A percentile compares a stretch with the other conserved stretches of the same genome.
Evolutionary conservation across 139 green algal genomes (phyloP).

Genomic region (Chlorella sp.): DNA sequence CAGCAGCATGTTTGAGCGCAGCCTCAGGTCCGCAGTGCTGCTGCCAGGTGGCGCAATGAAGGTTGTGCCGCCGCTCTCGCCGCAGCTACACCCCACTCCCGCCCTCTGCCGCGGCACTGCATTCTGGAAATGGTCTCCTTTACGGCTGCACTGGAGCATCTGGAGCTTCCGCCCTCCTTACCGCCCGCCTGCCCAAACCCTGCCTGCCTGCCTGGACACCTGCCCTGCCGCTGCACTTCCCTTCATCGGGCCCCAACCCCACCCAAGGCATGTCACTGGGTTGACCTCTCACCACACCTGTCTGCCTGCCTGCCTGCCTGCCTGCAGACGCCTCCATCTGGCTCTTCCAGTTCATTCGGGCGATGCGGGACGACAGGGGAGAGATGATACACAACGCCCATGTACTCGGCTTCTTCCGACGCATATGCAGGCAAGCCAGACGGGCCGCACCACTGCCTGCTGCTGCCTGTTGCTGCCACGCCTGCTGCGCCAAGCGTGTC

Average conservation of each 20-base stretch:
- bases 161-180: background rate
- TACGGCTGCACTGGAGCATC: too few species aligned
- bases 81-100: background rate
- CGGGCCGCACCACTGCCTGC: background rate
- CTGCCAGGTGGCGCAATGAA: background rate
- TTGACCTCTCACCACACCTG: too few species aligned
- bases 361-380: constrained; percentile 93
- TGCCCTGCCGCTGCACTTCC: too few species aligned
- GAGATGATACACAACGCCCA: constrained; percentile 96
- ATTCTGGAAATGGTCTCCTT: too few species aligned
- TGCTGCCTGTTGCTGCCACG: background rate
- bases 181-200: background rate
- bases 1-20: too few species aligned
- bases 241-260: too few species aligned
- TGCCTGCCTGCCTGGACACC: too few species aligned
- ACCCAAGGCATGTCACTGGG: too few species aligned
- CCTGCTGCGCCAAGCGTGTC: too few species aligned
- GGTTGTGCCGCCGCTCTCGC: background rate
- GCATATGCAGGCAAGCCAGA: constrained; percentile 84
- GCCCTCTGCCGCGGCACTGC: background rate
- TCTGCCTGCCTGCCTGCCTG: background rate
- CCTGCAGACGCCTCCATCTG: constrained; percentile 95
- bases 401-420: constrained; percentile 95
- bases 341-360: constrained; percentile 96
- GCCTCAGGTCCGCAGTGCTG: background rate